Percentiles rank a stretch among this genome's conserved stretches.
phyloP scores from a whole-genome alignment of 164 flowering plant genomes.

The Annona cherimola region DNA sequence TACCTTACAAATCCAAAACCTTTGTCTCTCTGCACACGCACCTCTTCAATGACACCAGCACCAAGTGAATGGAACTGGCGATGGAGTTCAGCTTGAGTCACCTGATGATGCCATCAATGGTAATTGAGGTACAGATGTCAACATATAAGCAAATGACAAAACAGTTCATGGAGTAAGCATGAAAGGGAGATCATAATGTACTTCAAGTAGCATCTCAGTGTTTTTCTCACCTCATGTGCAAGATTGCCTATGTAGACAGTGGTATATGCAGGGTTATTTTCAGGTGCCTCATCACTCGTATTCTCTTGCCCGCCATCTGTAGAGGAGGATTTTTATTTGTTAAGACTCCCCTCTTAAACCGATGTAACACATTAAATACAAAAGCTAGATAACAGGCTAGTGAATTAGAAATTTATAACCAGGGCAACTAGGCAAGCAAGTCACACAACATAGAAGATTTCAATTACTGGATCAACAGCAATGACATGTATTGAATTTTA shows the following conservation, averaged over 20 bases:
- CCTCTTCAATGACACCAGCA: slow-evolving; percentile 97
- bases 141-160: neutral
- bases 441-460: no score
- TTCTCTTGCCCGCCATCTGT: slow-evolving; percentile 81
- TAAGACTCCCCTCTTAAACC: neutral
- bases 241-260: slow-evolving; percentile 98
- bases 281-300: slow-evolving; percentile 69
- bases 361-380: neutral
- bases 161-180: neutral
- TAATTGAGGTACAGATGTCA: neutral
- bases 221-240: slow-evolving; percentile 71
- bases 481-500: no score
- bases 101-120: slow-evolving; percentile 36
- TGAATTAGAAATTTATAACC: neutral
- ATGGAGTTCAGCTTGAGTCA: slow-evolving; percentile 86
- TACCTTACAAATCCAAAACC: slow-evolving; percentile 99
- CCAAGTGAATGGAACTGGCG: slow-evolving; percentile 88
- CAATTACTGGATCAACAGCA: no score
- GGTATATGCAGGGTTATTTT: slow-evolving; percentile 83
- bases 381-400: neutral
- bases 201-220: neutral
- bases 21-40: slow-evolving; percentile 86
- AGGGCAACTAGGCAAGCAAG: no score
- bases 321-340: slow-evolving; percentile 4
- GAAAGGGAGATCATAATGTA: neutral